Conservation (phyloP, 2,329 filamentous ascomycete species). For the Piedraia hortae region DNA sequence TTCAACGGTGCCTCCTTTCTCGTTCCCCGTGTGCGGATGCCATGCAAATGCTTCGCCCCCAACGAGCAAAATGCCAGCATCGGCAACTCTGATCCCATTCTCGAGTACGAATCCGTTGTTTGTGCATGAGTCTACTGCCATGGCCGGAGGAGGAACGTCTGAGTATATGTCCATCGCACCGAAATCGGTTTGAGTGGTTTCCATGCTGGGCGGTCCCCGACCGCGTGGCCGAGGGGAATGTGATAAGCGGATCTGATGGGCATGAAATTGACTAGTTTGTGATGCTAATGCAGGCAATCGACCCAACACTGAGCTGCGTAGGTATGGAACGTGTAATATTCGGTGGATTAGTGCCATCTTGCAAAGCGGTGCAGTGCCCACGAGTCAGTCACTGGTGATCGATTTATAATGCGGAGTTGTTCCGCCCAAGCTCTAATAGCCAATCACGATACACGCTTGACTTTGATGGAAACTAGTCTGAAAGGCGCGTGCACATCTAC, state of each 20-base stretch:
- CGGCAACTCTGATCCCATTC: slow-evolving; percentile 43
- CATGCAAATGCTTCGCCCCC: slow-evolving; percentile 72
- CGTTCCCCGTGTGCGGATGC: slow-evolving; percentile 43
- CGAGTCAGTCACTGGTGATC: too few species aligned
- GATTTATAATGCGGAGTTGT: too few species aligned
- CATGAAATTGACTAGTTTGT: slow-evolving; percentile 1
- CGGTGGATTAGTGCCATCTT: too few species aligned
- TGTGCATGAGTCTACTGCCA: slow-evolving; percentile 57
- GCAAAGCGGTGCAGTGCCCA: too few species aligned
- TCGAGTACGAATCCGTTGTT: slow-evolving; percentile 66
- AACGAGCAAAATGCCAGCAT: slow-evolving; percentile 48
- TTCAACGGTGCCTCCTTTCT: slow-evolving; percentile 11
- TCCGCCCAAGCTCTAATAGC: too few species aligned
- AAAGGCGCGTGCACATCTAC: too few species aligned
- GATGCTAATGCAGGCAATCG: slow-evolving; percentile 3
- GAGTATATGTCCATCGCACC: slow-evolving; percentile 50
- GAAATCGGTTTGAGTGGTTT: slow-evolving; percentile 46
- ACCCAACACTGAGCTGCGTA: slow-evolving; percentile 1
- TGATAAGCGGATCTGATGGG: too few species aligned
- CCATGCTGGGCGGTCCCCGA: slow-evolving; percentile 31
- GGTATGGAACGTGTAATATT: not conserved
- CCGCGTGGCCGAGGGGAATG: slow-evolving; percentile 22
- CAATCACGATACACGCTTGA: too few species aligned
- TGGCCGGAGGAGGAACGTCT: slow-evolving; percentile 47
- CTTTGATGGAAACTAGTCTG: too few species aligned